phyloP scores from a whole-genome alignment of 129 eudicot species.

The Apium graveolens region DNA sequence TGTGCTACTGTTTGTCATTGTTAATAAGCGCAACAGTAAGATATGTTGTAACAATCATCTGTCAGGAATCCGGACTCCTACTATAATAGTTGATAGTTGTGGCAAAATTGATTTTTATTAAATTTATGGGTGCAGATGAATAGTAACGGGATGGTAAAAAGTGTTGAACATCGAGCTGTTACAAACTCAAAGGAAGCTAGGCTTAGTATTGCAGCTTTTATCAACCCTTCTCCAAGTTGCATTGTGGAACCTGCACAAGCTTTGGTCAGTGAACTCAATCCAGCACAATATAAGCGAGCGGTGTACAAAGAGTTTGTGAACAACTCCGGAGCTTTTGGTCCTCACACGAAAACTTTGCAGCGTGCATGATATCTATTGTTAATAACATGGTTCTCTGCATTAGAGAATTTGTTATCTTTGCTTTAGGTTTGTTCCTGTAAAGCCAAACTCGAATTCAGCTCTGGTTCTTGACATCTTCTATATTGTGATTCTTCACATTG shows the following conservation, averaged over 20 bases:
- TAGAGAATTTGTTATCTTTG: too few species aligned
- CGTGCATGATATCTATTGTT: not conserved
- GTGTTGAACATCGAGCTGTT: constrained; percentile 64
- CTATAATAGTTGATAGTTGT: not conserved
- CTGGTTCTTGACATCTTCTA: too few species aligned
- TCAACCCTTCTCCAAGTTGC: constrained; percentile 45
- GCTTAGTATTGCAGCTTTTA: constrained; percentile 41
- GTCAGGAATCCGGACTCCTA: too few species aligned
- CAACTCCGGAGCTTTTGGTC: constrained; percentile 37
- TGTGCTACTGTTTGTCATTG: too few species aligned
- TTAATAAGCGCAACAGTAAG: too few species aligned
- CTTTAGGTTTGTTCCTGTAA: too few species aligned
- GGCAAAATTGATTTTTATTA: not conserved
- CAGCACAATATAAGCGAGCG: constrained; percentile 34
- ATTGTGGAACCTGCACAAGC: constrained; percentile 57
- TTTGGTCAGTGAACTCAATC: constrained; percentile 43
- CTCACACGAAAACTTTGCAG: constrained; percentile 24
- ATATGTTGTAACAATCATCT: too few species aligned
- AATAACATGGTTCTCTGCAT: too few species aligned
- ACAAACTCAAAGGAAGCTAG: constrained; percentile 30
- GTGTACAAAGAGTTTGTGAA: constrained; percentile 44
- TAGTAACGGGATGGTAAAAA: constrained; percentile 55
- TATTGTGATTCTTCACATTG: too few species aligned
- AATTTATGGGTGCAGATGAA: constrained; percentile 37
- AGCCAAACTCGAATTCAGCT: too few species aligned